Evolutionary conservation across 2,329 filamentous ascomycete genomes (phyloP).

Genomic region (Pestalotiopsis sp.): DNA sequence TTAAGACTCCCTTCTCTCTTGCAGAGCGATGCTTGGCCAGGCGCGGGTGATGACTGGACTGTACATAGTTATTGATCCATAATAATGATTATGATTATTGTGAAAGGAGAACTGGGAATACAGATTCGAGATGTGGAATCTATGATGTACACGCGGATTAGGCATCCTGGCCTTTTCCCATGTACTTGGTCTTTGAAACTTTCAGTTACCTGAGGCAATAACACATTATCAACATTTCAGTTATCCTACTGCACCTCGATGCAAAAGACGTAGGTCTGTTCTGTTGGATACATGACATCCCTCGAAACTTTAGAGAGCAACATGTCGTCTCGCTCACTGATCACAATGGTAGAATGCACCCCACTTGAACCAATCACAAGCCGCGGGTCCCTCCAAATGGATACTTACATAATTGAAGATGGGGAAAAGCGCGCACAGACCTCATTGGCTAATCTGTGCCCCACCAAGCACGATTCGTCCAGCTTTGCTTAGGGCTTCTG

Average conservation of each 20-base stretch:
- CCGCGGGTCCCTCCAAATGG: neutral
- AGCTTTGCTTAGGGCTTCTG: slow-evolving; percentile 9
- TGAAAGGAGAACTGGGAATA: neutral
- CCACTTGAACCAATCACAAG: neutral
- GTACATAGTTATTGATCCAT: neutral
- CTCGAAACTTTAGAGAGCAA: no score
- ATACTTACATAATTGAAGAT: no score
- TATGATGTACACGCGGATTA: neutral
- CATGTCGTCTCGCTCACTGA: no score
- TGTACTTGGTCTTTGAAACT: no score
- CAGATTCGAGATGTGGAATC: neutral
- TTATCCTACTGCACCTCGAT: no score
- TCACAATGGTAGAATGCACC: no score
- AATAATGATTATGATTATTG: neutral
- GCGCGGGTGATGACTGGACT: neutral
- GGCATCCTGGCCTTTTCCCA: no score
- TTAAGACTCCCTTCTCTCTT: neutral
- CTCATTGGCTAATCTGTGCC: neutral
- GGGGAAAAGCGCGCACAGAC: neutral
- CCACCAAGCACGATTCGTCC: neutral
- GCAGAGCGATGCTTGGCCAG: neutral
- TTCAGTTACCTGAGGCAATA: no score
- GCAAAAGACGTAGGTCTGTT: no score
- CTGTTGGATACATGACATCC: no score
- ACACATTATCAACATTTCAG: no score